phyloP scores from a whole-genome alignment of 148 eudicot species.

The Persicaria maculosa region DNA sequence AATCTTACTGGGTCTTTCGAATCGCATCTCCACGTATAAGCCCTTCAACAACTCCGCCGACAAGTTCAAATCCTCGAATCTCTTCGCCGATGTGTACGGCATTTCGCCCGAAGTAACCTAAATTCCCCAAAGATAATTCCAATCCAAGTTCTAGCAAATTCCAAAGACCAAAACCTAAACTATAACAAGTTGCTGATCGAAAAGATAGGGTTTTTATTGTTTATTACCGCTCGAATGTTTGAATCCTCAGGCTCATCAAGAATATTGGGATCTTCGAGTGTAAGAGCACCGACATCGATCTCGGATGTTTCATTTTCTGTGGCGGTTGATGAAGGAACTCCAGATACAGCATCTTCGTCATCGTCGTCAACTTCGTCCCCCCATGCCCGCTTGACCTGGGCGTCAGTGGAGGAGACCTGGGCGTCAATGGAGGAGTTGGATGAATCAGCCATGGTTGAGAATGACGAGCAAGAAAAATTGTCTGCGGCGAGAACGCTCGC shows the following conservation, averaged over 20 bases:
- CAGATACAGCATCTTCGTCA: too few relatives aligned
- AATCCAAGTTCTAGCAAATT: not conserved
- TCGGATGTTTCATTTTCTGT: constrained; percentile 13
- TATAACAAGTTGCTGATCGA: not conserved
- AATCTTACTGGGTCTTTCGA: constrained; percentile 86
- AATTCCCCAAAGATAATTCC: not conserved
- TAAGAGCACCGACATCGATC: constrained; percentile 17
- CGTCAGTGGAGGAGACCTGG: too few relatives aligned
- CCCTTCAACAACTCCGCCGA: constrained; percentile 74
- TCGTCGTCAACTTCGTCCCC: too few relatives aligned
- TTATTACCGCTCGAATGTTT: constrained; percentile 52
- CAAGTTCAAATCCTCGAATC: constrained; percentile 68
- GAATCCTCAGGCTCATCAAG: constrained; percentile 59
- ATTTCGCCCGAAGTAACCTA: constrained; percentile 69
- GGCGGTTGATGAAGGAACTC: too few relatives aligned
- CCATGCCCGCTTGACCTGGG: too few relatives aligned
- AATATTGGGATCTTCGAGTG: constrained; percentile 17
- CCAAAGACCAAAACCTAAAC: not conserved
- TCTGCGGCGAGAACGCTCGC: too few relatives aligned
- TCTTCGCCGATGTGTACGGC: constrained; percentile 62
- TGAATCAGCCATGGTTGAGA: too few relatives aligned
- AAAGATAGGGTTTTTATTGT: not conserved
- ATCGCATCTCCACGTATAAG: constrained; percentile 73
- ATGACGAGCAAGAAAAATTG: too few relatives aligned
- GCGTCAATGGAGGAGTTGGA: too few relatives aligned